Percentiles rank a stretch among this genome's conserved stretches.
phyloP scores from a whole-genome alignment of 2,329 filamentous ascomycete genomes.

The Nemania serpens region DNA sequence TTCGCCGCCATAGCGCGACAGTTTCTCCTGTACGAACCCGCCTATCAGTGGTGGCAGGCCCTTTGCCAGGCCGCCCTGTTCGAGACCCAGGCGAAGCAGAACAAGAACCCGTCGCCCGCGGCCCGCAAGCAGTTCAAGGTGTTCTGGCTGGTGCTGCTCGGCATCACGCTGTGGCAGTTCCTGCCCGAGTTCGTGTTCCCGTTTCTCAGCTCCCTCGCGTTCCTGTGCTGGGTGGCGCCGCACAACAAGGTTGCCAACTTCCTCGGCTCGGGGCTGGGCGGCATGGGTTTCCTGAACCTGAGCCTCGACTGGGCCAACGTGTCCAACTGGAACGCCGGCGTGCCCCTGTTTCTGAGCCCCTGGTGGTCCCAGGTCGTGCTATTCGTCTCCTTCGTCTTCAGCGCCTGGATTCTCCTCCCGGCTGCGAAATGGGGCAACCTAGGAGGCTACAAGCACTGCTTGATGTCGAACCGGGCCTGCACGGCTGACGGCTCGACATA shows the following conservation, averaged over 20 bases:
- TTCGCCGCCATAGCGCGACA: slow-evolving; percentile 63
- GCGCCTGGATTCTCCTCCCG: slow-evolving; percentile 63
- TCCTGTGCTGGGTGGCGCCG: slow-evolving; percentile 67
- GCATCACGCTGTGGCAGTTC: slow-evolving; percentile 64
- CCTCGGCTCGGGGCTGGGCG: slow-evolving; percentile 63
- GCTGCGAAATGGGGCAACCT: slow-evolving; percentile 62
- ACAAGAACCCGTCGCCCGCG: slow-evolving; percentile 52
- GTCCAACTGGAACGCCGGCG: slow-evolving; percentile 51
- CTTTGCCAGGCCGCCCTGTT: slow-evolving; percentile 62
- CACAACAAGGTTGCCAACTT: slow-evolving; percentile 63
- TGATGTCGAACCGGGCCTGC: slow-evolving; percentile 64
- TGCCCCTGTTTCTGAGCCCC: slow-evolving; percentile 55
- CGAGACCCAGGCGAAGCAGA: slow-evolving; percentile 59
- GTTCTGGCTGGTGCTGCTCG: slow-evolving; percentile 59
- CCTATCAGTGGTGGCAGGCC: slow-evolving; percentile 58
- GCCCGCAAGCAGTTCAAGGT: slow-evolving; percentile 60
- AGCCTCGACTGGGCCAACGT: slow-evolving; percentile 66
- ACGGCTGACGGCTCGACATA: slow-evolving; percentile 54
- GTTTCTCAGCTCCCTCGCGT: slow-evolving; percentile 62
- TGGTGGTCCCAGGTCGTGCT: slow-evolving; percentile 64
- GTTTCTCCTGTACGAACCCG: slow-evolving; percentile 61
- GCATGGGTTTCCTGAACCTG: slow-evolving; percentile 65
- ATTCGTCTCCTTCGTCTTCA: slow-evolving; percentile 59
- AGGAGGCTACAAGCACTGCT: slow-evolving; percentile 54
- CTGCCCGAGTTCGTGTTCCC: slow-evolving; percentile 65